These are phyloP conservation scores for Alternaria triticina DNA, from an alignment of 2,329 filamentous ascomycete genomes.

Conservation along the genomic window DNA sequence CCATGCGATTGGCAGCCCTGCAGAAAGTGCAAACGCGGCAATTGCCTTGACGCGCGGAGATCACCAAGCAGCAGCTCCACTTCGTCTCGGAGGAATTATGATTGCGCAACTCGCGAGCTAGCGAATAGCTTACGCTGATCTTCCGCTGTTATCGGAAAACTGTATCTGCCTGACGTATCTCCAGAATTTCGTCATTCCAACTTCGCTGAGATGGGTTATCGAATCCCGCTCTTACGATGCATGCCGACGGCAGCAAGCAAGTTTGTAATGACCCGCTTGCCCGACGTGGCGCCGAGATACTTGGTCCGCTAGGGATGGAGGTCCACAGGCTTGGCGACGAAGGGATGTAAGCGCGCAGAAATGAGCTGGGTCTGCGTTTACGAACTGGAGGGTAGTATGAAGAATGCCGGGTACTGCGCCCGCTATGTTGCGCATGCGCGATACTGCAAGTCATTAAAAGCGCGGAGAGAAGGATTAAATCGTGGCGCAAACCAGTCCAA, in stretches of 20 bases:
- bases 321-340: not conserved
- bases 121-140: constrained; percentile 3
- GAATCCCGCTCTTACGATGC: constrained; percentile 1
- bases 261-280: not conserved
- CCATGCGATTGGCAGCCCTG: constrained; percentile 7
- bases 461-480: not conserved
- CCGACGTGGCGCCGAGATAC: constrained; percentile 11
- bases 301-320: not conserved
- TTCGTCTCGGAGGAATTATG: not conserved
- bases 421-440: not conserved
- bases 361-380: not conserved
- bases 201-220: not conserved
- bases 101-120: constrained; percentile 9
- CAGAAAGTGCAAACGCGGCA: constrained; percentile 2
- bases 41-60: not conserved
- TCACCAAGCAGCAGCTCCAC: not conserved
- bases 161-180: constrained; percentile 8
- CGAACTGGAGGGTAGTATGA: not conserved
- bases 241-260: not conserved
- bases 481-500: not conserved
- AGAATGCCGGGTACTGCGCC: not conserved
- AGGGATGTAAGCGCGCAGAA: not conserved
- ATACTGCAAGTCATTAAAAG: not conserved
- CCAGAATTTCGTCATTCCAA: not conserved
- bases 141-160: constrained; percentile 2